Conservation (phyloP, 257 asterid species). For the Rubia yunnanensis region DNA sequence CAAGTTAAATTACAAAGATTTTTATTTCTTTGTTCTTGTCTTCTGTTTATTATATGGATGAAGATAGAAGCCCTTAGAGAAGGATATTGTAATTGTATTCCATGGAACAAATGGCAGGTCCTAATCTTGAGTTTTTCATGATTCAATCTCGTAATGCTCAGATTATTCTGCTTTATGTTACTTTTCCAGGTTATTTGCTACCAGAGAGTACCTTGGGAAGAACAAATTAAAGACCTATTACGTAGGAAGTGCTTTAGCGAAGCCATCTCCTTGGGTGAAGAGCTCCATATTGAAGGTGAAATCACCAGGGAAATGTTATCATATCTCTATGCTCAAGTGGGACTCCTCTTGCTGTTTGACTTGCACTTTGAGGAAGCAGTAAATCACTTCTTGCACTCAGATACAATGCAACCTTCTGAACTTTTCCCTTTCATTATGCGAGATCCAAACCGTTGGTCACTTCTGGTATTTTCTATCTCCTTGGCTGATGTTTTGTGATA, state of each 20-base stretch:
- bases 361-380: conserved; percentile 90
- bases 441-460: conserved; percentile 96
- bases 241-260: conserved; percentile 74
- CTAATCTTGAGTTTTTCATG: not conserved
- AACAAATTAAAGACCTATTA: conserved; percentile 72
- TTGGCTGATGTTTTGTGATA: not conserved
- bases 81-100: not conserved
- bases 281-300: conserved; percentile 81
- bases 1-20: not conserved
- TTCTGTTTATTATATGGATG: not conserved
- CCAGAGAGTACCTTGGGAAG: conserved; percentile 75
- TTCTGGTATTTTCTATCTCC: conserved; percentile 47
- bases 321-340: conserved; percentile 87
- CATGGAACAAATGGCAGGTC: not conserved
- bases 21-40: not conserved
- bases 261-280: conserved; percentile 75
- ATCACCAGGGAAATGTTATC: conserved; percentile 72
- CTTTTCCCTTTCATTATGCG: conserved; percentile 90
- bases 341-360: conserved; percentile 88
- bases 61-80: not conserved
- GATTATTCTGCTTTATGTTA: conserved; percentile 13
- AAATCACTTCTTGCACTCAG: conserved; percentile 85
- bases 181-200: conserved; percentile 68
- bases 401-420: conserved; percentile 93
- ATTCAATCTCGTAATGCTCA: not conserved